phyloP scores from a whole-genome alignment of 2,329 filamentous ascomycete species.

The Pestalotiopsis sp. region DNA sequence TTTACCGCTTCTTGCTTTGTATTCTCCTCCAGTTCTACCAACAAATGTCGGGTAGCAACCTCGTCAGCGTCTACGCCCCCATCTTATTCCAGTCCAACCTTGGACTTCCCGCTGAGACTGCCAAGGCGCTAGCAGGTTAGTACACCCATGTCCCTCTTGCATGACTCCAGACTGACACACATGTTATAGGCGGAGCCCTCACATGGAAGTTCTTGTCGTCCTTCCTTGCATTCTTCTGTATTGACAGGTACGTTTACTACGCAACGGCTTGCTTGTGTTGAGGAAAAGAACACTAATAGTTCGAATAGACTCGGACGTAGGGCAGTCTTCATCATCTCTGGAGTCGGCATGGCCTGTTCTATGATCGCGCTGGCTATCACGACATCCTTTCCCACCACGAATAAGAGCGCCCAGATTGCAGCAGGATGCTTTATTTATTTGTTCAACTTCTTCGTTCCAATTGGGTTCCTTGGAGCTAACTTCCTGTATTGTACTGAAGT shows the following conservation, averaged over 20 bases:
- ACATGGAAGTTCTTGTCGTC: constrained; percentile 50
- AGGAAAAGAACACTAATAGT: too few relatives aligned
- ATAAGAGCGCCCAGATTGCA: constrained; percentile 49
- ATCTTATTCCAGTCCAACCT: constrained; percentile 45
- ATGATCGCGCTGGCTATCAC: constrained; percentile 57
- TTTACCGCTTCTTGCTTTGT: constrained; percentile 53
- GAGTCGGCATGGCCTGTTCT: constrained; percentile 54
- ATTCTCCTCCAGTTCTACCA: constrained; percentile 53
- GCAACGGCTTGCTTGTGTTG: too few relatives aligned
- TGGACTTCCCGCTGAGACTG: constrained; percentile 36
- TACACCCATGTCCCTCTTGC: too few relatives aligned
- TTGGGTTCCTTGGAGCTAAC: constrained; percentile 61
- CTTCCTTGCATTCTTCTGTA: constrained; percentile 51
- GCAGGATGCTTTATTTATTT: constrained; percentile 60
- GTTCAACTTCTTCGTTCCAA: constrained; percentile 63
- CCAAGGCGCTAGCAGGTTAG: constrained; percentile 42
- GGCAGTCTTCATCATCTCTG: constrained; percentile 49
- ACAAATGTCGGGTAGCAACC: constrained; percentile 51
- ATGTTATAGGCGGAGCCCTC: constrained; percentile 39
- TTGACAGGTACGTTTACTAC: constrained; percentile 36
- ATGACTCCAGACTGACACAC: too few relatives aligned
- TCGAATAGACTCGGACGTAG: too few relatives aligned
- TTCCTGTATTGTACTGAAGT: constrained; percentile 64
- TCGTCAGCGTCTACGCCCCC: constrained; percentile 49
- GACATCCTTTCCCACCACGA: constrained; percentile 48